phyloP scores from a whole-genome alignment of 1,139 yeast genomes.

The Saccharomyces hybrid region DNA sequence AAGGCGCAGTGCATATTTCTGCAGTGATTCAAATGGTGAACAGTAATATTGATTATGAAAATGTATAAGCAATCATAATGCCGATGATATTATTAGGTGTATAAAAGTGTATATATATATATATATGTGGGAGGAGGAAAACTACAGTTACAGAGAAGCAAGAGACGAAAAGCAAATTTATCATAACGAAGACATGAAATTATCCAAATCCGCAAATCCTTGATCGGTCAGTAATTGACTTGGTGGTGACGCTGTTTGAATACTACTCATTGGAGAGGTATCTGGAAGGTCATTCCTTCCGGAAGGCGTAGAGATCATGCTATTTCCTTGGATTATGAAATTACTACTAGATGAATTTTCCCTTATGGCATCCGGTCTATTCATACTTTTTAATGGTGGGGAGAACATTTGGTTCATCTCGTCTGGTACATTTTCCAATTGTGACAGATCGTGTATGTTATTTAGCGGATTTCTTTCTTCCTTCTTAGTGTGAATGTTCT shows the following conservation, averaged over 20 bases:
- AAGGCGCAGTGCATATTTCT: not conserved
- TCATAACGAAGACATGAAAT: constrained; percentile 22
- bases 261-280: constrained; percentile 14
- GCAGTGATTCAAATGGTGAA: not conserved
- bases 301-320: not conserved
- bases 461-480: constrained; percentile 4
- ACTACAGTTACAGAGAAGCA: not conserved
- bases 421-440: not conserved
- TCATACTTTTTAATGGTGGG: not conserved
- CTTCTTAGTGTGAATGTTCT: constrained; percentile 2
- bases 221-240: constrained; percentile 21
- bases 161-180: not conserved
- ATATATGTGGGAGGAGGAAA: not conserved
- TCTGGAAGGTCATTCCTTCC: constrained; percentile 1
- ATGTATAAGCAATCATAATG: not conserved
- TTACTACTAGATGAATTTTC: not conserved
- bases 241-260: constrained; percentile 19
- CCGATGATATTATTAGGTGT: not conserved
- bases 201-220: constrained; percentile 27
- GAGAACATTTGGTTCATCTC: not conserved
- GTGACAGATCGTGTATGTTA: constrained; percentile 5
- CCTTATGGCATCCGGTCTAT: not conserved
- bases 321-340: not conserved
- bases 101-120: not conserved
- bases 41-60: not conserved